A percentile compares a stretch with the other conserved stretches of the same genome.
These are phyloP conservation scores for Penicillium antarcticum DNA, from an alignment of 495 filamentous ascomycete species.

Conservation along the genomic window DNA sequence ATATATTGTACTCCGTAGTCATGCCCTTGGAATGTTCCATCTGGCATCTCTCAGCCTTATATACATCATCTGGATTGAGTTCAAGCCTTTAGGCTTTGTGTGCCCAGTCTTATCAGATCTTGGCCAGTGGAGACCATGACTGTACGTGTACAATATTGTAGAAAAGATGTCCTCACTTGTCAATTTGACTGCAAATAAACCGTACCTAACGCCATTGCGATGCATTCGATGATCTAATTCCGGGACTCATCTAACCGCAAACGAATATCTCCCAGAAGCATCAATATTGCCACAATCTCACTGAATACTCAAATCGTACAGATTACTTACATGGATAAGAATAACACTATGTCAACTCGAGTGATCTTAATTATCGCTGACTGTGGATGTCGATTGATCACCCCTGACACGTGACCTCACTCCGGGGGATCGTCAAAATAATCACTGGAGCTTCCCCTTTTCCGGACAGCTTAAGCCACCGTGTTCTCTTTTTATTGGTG, in stretches of 20 bases:
- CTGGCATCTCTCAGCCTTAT: background rate
- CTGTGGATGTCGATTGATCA: background rate
- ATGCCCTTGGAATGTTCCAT: background rate
- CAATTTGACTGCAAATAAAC: too few species aligned
- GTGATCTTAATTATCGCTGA: too few species aligned
- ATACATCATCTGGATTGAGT: background rate
- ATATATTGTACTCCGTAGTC: too few species aligned
- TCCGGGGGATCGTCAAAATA: slow-evolving; percentile 16
- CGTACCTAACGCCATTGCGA: too few species aligned
- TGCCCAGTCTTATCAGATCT: background rate
- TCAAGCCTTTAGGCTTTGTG: background rate
- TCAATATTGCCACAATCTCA: too few species aligned
- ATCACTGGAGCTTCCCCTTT: slow-evolving; percentile 21
- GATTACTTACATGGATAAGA: too few species aligned
- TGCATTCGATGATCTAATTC: too few species aligned
- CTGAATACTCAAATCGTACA: too few species aligned
- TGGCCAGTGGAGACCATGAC: background rate
- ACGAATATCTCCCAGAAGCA: too few species aligned
- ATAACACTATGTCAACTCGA: too few species aligned
- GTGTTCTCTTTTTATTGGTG: slow-evolving; percentile 17
- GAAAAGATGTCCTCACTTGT: too few species aligned
- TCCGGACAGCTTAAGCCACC: slow-evolving; percentile 18
- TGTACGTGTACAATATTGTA: background rate
- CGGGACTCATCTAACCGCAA: too few species aligned
- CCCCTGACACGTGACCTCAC: slow-evolving; percentile 20